Percentiles rank a stretch among this genome's conserved stretches.
Evolutionary conservation across 305 asterid genomes (phyloP).

Genomic region (Rubia tinctorum): DNA sequence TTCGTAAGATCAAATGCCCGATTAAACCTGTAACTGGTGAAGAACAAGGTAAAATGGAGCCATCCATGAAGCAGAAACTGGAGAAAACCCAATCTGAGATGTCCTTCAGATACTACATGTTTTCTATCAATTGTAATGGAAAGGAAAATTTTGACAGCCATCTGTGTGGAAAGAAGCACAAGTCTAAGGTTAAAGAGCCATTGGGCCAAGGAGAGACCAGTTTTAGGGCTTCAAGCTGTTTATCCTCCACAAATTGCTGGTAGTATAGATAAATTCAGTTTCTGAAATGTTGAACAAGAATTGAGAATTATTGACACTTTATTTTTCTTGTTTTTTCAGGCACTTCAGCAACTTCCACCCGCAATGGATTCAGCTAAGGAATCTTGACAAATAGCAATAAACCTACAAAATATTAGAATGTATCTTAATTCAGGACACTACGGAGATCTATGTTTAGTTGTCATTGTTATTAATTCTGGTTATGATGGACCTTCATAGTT

Average conservation of each 20-base stretch:
- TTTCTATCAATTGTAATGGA: background rate
- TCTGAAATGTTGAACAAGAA: background rate
- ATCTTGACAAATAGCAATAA: background rate
- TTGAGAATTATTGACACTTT: background rate
- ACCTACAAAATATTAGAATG: background rate
- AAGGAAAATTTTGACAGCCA: background rate
- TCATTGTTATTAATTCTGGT: background rate
- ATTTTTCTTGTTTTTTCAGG: background rate
- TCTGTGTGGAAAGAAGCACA: background rate
- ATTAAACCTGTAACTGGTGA: slow-evolving; percentile 1
- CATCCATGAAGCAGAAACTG: slow-evolving; percentile 7
- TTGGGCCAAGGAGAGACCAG: background rate
- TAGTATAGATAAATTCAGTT: background rate
- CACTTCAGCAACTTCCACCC: background rate
- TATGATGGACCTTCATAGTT: background rate
- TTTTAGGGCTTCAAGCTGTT: slow-evolving; percentile 27
- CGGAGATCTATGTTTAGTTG: background rate
- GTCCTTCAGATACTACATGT: background rate
- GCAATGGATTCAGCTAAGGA: background rate
- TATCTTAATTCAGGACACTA: too few relatives aligned
- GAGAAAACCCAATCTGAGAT: background rate
- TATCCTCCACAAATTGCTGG: slow-evolving; percentile 20
- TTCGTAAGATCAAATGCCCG: background rate
- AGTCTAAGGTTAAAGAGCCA: background rate
- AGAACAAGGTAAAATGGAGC: slow-evolving; percentile 29